Base-by-base conservation (phyloP, 177 flowering plant species). In the Telopea speciosissima region DNA sequence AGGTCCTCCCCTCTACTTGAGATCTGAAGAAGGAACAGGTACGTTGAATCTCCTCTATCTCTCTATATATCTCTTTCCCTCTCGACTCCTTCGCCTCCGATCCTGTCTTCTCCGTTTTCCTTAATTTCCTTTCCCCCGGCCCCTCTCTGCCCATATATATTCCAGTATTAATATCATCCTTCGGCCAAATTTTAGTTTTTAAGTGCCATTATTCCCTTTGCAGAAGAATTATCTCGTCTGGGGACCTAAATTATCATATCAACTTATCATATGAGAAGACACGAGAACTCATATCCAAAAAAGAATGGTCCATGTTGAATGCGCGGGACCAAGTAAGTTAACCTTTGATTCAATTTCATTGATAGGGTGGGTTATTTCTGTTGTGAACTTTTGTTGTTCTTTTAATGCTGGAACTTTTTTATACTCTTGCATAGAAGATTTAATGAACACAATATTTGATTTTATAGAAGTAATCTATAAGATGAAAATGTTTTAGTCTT, bases 291-390 rank as follows among this genome's bases (percentile, higher is more conserved):
- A 85, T 92, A 72, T 84, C 89, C 60, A 78, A 74, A 76, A 80
- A 83, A 71, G 85, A 89, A 67, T 90, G 94, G 96, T 78, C 85
- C 61, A 72, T 77, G 78, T 80, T 92, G 83, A 16, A 70, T 70
- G 94, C 88, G 78, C 81, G 66, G 60, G 98, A 92, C 78, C 98
- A 92, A 93, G 97, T 90, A n/a, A n/a, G n/a, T n/a, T n/a, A 79
- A 49, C 52, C 65, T 58, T 58, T 58, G n/a, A 7, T 58, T 58
- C 8, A 0, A 58, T 58, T 58, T 58, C 8, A n/a, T 21, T 8
- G 22, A 19, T 58, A 58, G 9, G 0, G 3, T 58, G 22, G 61
- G n/a, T 58, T 21, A 58, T 58, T 19, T 1, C 24, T 9, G 1
- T 54, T n/a, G n/a, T 17, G 22, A 58, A 54, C 19, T 54, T 54